phyloP scores from a whole-genome alignment of 2,329 filamentous ascomycete species.

The Microascus cirrosus region DNA sequence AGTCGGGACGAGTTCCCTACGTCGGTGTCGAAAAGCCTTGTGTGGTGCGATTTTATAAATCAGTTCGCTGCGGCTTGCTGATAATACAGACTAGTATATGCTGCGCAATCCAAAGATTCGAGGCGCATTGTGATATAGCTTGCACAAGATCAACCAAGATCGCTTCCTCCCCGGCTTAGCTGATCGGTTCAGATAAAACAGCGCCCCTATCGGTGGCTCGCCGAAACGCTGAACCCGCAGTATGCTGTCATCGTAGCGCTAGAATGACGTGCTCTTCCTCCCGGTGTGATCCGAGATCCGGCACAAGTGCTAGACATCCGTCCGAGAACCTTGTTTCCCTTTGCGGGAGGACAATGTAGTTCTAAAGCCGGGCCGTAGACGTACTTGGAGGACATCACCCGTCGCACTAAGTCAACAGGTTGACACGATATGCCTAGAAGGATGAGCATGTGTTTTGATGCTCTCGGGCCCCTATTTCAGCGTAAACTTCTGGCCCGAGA shows the following conservation, averaged over 20 bases:
- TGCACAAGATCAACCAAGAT: not conserved
- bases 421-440: not conserved
- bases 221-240: too few species aligned
- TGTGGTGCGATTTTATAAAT: not conserved
- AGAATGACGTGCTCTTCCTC: too few species aligned
- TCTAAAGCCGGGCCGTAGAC: too few species aligned
- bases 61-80: not conserved
- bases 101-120: not conserved
- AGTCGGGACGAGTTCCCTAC: not conserved
- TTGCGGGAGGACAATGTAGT: too few species aligned
- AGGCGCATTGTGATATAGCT: not conserved
- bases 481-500: slow-evolving; percentile 52
- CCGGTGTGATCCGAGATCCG: too few species aligned
- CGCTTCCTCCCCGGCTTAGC: not conserved
- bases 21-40: not conserved
- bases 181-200: not conserved
- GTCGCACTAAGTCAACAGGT: too few species aligned
- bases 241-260: too few species aligned
- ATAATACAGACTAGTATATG: not conserved
- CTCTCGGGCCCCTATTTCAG: slow-evolving; percentile 33
- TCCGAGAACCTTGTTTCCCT: too few species aligned
- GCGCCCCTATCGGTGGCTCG: not conserved
- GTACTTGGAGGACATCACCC: too few species aligned
- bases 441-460: not conserved
- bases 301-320: too few species aligned